Percentiles rank a stretch among this genome's conserved stretches.
These are phyloP conservation scores for Pulveroboletus frians DNA, from an alignment of 768 basidiomycete species.

Conservation along the genomic window DNA sequence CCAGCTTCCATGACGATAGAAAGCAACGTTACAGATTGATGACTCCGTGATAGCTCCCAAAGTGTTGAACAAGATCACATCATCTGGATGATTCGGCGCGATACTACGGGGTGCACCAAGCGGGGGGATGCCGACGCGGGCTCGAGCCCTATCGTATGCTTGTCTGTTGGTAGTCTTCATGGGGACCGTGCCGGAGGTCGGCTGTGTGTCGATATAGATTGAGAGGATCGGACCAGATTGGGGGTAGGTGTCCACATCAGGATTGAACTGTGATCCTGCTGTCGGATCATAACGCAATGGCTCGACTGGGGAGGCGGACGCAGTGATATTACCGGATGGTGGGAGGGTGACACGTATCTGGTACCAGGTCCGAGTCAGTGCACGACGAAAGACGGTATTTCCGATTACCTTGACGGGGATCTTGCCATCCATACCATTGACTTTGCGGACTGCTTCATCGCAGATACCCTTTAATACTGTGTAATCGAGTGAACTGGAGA, in stretches of 20 bases:
- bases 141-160: slow-evolving; percentile 60
- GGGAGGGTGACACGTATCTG: slow-evolving; percentile 53
- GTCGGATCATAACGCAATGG: slow-evolving; percentile 39
- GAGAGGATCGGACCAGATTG: slow-evolving; percentile 35
- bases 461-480: slow-evolving; percentile 41
- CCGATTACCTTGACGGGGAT: slow-evolving; percentile 23
- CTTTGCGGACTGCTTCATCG: slow-evolving; percentile 36
- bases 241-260: slow-evolving; percentile 25
- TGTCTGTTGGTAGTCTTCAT: slow-evolving; percentile 68
- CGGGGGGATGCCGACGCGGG: slow-evolving; percentile 43
- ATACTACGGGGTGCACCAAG: slow-evolving; percentile 8
- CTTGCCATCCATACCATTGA: slow-evolving; percentile 5
- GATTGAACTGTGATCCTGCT: slow-evolving; percentile 32
- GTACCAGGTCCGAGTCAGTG: background rate
- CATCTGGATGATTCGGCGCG: slow-evolving; percentile 29
- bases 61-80: slow-evolving; percentile 63
- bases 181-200: slow-evolving; percentile 45
- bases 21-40: slow-evolving; percentile 67
- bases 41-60: slow-evolving; percentile 53
- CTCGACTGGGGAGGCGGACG: slow-evolving; percentile 30
- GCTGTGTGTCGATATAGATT: slow-evolving; percentile 50
- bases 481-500: slow-evolving; percentile 34
- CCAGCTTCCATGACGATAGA: slow-evolving; percentile 55
- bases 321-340: slow-evolving; percentile 35
- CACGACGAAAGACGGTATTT: background rate